Evolutionary conservation across 495 filamentous ascomycete genomes (phyloP), one percentile per base, ranked within the genome.

Genomic region (Lichenothelia convexa): DNA sequence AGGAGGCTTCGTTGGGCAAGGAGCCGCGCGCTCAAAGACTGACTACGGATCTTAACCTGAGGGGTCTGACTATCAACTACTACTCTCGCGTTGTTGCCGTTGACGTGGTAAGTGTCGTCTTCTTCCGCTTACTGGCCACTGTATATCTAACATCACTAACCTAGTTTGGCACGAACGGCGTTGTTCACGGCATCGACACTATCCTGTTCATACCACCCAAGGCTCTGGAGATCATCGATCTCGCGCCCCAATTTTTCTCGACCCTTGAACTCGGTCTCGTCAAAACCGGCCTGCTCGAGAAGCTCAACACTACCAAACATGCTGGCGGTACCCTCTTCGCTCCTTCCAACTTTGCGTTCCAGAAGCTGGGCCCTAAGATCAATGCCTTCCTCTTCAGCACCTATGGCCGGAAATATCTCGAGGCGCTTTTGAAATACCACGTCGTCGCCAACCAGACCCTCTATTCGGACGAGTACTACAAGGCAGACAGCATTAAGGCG

Each of bases 341-440:
- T 0, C 85, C 85, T 0, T 69, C 67, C 8, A 91, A 92, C 61
- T 56, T 54, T 6, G 82, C 80, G 32, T 92, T 82, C 60, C 47
- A 62, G 45, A 67, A 71, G 41, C 68, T 92, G 12, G 81, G 80
- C 3, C 65, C 64, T 1, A 57, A 50, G 37, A 65, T 72, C 32
- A 87, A 82, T 45, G 78, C 68, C 9, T 91, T 87, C 60, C 55
- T 91, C 18, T 91, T 91, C 58, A 72, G 69, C 44, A 54, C 63
- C n/a, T 60, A 57, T 26, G 84, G 84, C 1, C 56, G 59, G 39
- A 66, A 71, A 43, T 86, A 75, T 47, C 61, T 92, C n/a, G 67
- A 63, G 39, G 75, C 77, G 1, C 50, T 93, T 35, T 57, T 92
- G 16, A 56, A 74, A 54, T 92, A 91, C 53, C 81, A 91, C 48